Base-by-base conservation (phyloP, 176 grass and related monocot species). In the Calamus simplicifolius region DNA sequence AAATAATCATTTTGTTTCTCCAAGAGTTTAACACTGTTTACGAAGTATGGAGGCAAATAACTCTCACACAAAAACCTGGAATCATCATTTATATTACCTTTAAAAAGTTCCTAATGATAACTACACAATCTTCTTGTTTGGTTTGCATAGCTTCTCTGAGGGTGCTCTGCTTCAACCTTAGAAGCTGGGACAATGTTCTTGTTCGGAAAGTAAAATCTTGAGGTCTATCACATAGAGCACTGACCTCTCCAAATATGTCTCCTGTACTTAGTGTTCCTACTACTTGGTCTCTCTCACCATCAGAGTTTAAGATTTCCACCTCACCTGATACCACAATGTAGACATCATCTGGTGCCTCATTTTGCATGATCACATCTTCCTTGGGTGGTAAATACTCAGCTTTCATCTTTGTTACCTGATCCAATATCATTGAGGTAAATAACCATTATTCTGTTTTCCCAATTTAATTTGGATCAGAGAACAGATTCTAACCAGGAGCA, bases 301-400 rank as follows among this genome's bases (percentile, higher is more conserved):
- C 18, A 48, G 48, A 70, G 69, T 75, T 53, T 5, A 91, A 18
- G 30, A 52, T 62, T 43, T 97, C 84, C 7, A 97, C 83, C 73
- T 91, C 78, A 25, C 93, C 93, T 6, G 93, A 91, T 25, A 97
- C 87, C 1, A 91, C 51, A 56, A 91, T 57, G 52, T 88, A 91
- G 0, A 92, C 82, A 70, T 91, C 87, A 5, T 97, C 93, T 0
- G 93, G 84, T 15, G 81, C 81, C 66, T 98, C 93, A 66, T 88
- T 83, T 69, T 88, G 93, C 70, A 98, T 66, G 68, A 98, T 71
- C 31, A 92, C 87, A 50, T 98, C 93, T 72, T 98, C 93, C 31
- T 63, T 80, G 16, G 93, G 93, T 50, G 87, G 93, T 63, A 92
- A 82, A 57, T 98, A 92, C 75, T 98, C 93, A 0, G 87, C 78